Evolutionary conservation across 2,329 filamentous ascomycete genomes (phyloP), one percentile per base, ranked within the genome.

Genomic region (Nigrospora oryzae): DNA sequence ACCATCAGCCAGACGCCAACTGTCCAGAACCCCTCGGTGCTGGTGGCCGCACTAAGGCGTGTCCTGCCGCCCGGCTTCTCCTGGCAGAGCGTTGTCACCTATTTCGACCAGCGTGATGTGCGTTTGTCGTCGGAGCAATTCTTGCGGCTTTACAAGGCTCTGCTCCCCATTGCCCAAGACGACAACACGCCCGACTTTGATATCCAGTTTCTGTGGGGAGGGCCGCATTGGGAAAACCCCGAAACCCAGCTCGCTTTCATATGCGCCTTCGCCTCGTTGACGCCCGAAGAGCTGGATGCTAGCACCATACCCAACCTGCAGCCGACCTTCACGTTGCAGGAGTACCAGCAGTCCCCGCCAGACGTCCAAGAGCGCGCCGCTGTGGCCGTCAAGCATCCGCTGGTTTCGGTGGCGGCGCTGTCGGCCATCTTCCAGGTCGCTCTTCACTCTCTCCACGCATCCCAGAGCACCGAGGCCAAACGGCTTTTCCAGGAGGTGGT

Each of bases 161-260:
- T 98, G 28, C 68, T 89, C 14, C 82, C 84, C 1, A 71, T 93
- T 44, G 86, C 89, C 3, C 56, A 60, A 45, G 63, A 68, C 8
- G 68, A 69, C 43, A 71, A 75, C n/a, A 65, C 70, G 11, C 70
- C 78, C 40, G 68, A 75, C 14, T 81, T 97, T 54, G 88, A 96
- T 59, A 84, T 98, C 38, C 89, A 96, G 61, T 77, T 75, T 35
- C 71, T 98, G 17, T 97, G 93, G 90, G 90, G 90, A 47, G 90
- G 90, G 8, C 48, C 55, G 56, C 72, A 79, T 49, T 98, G 94
- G 91, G 81, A 84, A 50, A 80, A 94, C 53, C 79, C 85, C 13
- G 83, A 95, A 50, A 88, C 93, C 0, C 91, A 97, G 52, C 70
- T 98, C 33, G 94, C 90, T n/a, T 96, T 97, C 61, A 79, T 97